phyloP scores from a whole-genome alignment of 2,329 filamentous ascomycete species.

The Penicillium concentricum region DNA sequence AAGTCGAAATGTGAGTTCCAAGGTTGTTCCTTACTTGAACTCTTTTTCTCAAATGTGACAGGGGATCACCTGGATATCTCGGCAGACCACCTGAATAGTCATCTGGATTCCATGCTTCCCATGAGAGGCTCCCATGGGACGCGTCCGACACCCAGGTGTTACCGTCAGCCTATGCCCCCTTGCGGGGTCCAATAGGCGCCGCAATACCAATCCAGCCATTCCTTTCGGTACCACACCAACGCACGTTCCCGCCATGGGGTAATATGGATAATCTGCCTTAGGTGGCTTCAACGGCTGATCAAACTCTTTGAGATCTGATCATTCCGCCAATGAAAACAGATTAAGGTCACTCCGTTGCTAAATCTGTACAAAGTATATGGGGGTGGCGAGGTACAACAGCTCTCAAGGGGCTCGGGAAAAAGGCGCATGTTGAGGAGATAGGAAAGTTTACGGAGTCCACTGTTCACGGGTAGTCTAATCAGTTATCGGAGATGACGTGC shows the following conservation, averaged over 20 bases:
- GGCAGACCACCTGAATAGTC: no score
- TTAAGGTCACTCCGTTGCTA: not conserved
- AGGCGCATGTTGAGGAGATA: not conserved
- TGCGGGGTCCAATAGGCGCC: not conserved
- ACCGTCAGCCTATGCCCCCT: no score
- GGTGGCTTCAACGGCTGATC: not conserved
- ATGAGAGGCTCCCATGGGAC: no score
- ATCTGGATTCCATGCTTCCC: not conserved
- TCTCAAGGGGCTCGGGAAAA: not conserved
- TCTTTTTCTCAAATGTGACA: not conserved
- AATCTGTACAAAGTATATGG: not conserved
- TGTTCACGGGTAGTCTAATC: no score
- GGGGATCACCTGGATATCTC: not conserved
- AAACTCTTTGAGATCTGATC: not conserved
- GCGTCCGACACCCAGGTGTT: no score
- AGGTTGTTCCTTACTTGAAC: slow-evolving; percentile 10
- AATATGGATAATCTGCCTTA: no score
- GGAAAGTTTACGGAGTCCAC: no score
- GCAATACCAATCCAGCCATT: not conserved
- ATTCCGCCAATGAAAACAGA: not conserved
- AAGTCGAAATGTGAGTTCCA: not conserved
- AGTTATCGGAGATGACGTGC: not conserved
- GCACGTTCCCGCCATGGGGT: not conserved
- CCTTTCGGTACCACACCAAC: not conserved
- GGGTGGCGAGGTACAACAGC: not conserved